phyloP scores from a whole-genome alignment of 1,284 basidiomycete genomes.

The Nidula niveotomentosa region DNA sequence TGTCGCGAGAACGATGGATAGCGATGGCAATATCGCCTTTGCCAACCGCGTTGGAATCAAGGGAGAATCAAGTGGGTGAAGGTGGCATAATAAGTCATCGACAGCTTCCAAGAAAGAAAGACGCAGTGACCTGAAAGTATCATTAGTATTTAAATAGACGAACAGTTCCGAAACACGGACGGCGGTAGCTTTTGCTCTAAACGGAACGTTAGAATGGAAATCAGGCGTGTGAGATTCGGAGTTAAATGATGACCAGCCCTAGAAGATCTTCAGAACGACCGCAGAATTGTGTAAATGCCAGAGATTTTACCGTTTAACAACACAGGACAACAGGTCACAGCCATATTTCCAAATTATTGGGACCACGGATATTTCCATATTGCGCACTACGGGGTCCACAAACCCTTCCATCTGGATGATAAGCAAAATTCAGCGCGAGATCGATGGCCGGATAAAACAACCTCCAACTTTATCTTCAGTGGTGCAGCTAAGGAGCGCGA shows the following conservation, averaged over 20 bases:
- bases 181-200: constrained; percentile 52
- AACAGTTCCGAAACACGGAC: constrained; percentile 37
- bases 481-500: constrained; percentile 55
- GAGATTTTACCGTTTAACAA: constrained; percentile 48
- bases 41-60: constrained; percentile 53
- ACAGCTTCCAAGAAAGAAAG: constrained; percentile 44
- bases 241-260: constrained; percentile 54
- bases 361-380: constrained; percentile 52
- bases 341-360: constrained; percentile 55
- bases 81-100: constrained; percentile 40
- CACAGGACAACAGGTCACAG: constrained; percentile 46
- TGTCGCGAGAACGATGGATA: constrained; percentile 48
- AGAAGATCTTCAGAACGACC: constrained; percentile 6
- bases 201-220: constrained; percentile 52
- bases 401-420: constrained; percentile 41
- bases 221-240: constrained; percentile 48
- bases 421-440: neutral
- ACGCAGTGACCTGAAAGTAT: constrained; percentile 37
- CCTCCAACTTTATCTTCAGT: constrained; percentile 48
- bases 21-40: constrained; percentile 49
- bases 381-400: constrained; percentile 46
- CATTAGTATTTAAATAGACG: constrained; percentile 2
- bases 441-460: constrained; percentile 2
- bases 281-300: neutral
- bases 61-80: constrained; percentile 46